Percentiles rank a stretch among this genome's conserved stretches.
These are phyloP conservation scores for Pestalotiopsis sp. DNA, from an alignment of 2,329 filamentous ascomycete genomes.

Conservation along the genomic window DNA sequence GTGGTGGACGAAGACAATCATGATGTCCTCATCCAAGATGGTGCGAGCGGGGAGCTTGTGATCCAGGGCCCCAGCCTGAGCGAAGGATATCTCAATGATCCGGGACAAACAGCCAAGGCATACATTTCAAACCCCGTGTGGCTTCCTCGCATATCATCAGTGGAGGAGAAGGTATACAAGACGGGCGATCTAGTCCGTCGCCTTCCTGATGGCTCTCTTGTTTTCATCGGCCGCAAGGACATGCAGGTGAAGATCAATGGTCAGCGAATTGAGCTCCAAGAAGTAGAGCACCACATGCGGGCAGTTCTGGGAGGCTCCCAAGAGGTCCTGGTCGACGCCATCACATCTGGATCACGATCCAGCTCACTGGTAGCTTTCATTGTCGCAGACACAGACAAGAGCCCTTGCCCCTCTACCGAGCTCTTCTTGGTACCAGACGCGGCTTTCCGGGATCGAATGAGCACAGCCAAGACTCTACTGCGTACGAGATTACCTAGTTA, in stretches of 20 bases:
- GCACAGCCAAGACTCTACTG: background rate
- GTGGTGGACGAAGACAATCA: background rate
- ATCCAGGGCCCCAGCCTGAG: background rate
- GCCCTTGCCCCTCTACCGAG: background rate
- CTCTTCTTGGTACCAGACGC: background rate
- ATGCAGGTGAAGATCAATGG: background rate
- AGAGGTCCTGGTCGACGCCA: background rate
- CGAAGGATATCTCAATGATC: background rate
- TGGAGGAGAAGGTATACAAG: background rate
- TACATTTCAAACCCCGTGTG: background rate
- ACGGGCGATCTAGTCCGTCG: background rate
- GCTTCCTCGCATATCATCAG: background rate
- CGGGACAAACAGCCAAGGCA: background rate
- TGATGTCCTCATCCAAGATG: background rate
- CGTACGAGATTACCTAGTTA: background rate
- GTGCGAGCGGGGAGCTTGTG: background rate
- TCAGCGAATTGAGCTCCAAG: background rate
- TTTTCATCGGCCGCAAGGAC: background rate
- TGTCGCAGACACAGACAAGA: background rate
- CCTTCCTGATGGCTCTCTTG: background rate
- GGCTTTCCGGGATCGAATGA: background rate
- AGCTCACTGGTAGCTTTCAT: background rate
- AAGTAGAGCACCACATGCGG: background rate
- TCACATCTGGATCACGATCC: background rate
- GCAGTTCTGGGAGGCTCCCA: background rate